Percentiles rank a stretch among this genome's conserved stretches.
phyloP scores from a whole-genome alignment of 441 rosid genomes.

The Bocquillonia castaneifolia region DNA sequence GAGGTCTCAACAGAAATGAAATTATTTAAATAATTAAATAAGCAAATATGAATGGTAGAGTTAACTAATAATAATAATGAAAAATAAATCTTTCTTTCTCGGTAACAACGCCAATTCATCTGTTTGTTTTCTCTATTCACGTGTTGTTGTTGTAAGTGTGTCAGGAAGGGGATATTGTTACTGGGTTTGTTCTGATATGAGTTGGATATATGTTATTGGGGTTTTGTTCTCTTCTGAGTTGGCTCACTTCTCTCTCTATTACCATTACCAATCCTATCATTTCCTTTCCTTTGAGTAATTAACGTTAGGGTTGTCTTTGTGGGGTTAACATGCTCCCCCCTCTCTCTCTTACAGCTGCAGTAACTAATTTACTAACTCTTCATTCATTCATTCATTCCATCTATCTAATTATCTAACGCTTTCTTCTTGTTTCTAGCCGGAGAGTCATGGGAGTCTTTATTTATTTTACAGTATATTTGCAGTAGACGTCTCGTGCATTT shows the following conservation, averaged over 20 bases:
- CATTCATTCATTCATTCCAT: not conserved
- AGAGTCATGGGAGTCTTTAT: not conserved
- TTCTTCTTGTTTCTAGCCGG: slow-evolving; percentile 1
- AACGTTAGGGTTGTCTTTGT: slow-evolving; percentile 28
- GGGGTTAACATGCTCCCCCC: not conserved
- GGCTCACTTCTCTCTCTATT: slow-evolving; percentile 30
- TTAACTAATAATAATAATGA: not conserved
- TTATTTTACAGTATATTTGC: not conserved
- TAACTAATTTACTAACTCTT: not conserved
- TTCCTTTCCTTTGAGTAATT: slow-evolving; percentile 30
- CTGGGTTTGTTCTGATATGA: slow-evolving; percentile 49
- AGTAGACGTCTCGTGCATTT: not conserved
- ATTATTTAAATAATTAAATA: too few relatives aligned
- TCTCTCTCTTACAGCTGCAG: not conserved
- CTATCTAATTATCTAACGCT: too few relatives aligned
- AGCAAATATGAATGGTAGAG: too few relatives aligned
- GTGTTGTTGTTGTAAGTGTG: slow-evolving; percentile 36
- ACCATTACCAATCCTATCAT: too few relatives aligned
- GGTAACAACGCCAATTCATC: slow-evolving; percentile 37
- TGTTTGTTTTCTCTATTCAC: slow-evolving; percentile 42
- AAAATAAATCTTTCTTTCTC: not conserved
- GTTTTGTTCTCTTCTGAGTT: slow-evolving; percentile 31
- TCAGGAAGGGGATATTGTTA: slow-evolving; percentile 24
- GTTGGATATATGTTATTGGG: slow-evolving; percentile 30
- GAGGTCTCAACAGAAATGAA: slow-evolving; percentile 11